Evolutionary conservation across 257 asterid species (phyloP).

Genomic region (Solanum clarkiae): DNA sequence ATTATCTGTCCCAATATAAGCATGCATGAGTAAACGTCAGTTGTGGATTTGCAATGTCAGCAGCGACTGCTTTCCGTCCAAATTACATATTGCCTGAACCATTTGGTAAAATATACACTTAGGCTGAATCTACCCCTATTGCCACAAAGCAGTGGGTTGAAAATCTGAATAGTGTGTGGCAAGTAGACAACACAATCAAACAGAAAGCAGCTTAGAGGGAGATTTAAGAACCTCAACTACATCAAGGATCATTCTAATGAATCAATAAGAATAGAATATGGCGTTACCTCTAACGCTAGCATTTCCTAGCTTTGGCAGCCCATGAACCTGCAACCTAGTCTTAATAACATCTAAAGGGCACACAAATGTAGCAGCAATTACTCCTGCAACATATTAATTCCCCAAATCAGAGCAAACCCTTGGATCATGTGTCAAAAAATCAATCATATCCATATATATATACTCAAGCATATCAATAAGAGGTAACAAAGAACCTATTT

Average conservation of each 20-base stretch:
- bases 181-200: neutral
- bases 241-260: neutral
- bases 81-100: neutral
- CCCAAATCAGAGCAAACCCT: neutral
- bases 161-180: neutral
- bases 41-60: neutral
- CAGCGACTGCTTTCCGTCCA: neutral
- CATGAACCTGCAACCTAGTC: constrained; percentile 96
- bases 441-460: neutral
- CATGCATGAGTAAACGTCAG: neutral
- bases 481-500: no score
- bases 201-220: neutral
- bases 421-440: neutral
- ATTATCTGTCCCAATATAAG: neutral
- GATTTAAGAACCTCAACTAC: neutral
- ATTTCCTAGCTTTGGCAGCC: constrained; percentile 52
- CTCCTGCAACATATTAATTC: constrained; percentile 48
- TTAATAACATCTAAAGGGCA: constrained; percentile 97
- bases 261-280: neutral
- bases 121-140: neutral
- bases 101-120: neutral
- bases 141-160: neutral
- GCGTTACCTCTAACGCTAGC: constrained; percentile 60
- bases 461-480: neutral
- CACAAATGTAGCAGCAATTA: constrained; percentile 92